Percentiles rank a stretch among this genome's conserved stretches.
These are phyloP conservation scores for Fragosphaeria purpurea DNA, from an alignment of 2,329 filamentous ascomycete species.

Conservation along the genomic window DNA sequence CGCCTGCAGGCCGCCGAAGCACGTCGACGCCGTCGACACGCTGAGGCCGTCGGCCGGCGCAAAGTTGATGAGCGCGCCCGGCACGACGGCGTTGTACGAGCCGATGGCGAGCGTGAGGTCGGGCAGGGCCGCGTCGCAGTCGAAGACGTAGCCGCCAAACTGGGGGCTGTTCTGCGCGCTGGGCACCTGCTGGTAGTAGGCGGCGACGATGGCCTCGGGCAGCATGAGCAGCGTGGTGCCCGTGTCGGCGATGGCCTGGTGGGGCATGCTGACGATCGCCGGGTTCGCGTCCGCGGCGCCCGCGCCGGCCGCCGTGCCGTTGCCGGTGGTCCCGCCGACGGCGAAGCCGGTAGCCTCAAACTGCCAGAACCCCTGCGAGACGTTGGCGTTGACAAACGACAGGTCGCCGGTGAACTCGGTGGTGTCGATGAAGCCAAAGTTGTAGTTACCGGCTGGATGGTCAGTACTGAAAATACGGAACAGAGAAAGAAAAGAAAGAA, in stretches of 20 bases:
- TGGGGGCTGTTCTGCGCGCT: constrained; percentile 24
- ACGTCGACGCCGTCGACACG: constrained; percentile 13
- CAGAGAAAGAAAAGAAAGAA: not conserved
- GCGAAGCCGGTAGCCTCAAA: constrained; percentile 40
- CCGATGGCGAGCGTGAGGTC: constrained; percentile 27
- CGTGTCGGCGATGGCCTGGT: constrained; percentile 29
- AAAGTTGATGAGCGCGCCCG: constrained; percentile 28
- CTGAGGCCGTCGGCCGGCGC: constrained; percentile 31
- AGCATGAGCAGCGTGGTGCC: constrained; percentile 32
- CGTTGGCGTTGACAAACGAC: constrained; percentile 39
- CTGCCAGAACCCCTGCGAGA: constrained; percentile 44
- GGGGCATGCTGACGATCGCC: constrained; percentile 16
- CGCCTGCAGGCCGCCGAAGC: constrained; percentile 27
- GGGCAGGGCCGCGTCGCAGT: constrained; percentile 24
- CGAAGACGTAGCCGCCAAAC: constrained; percentile 27
- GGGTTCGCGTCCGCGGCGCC: constrained; percentile 23
- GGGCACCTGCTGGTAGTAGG: constrained; percentile 28
- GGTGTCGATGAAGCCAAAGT: constrained; percentile 47
- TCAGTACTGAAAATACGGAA: not conserved
- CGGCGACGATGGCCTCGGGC: constrained; percentile 23
- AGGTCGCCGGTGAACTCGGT: constrained; percentile 44
- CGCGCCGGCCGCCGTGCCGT: constrained; percentile 20
- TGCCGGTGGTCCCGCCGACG: constrained; percentile 22
- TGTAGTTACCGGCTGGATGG: constrained; percentile 28
- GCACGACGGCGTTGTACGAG: constrained; percentile 21